These are phyloP conservation scores for Agastache rugosa DNA, from an alignment of 257 asterid species.

Conservation along the genomic window DNA sequence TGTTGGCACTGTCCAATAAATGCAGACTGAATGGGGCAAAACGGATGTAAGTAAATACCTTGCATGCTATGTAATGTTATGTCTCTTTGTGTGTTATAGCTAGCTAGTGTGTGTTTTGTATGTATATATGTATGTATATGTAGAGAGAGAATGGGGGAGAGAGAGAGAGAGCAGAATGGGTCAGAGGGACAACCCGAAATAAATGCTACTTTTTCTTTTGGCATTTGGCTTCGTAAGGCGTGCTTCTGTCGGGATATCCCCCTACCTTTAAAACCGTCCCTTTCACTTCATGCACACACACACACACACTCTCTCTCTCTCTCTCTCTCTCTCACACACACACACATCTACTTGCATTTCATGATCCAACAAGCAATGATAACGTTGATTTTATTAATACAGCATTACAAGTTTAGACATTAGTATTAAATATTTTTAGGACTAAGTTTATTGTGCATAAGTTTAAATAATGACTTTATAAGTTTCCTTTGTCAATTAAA, in stretches of 20 bases:
- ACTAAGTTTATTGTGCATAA: too few relatives aligned
- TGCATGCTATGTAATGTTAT: slow-evolving; percentile 42
- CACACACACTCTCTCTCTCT: not conserved
- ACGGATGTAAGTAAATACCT: slow-evolving; percentile 44
- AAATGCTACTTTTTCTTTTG: slow-evolving; percentile 68
- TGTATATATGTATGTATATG: not conserved
- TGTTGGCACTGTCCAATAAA: slow-evolving; percentile 72
- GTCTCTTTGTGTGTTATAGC: slow-evolving; percentile 28
- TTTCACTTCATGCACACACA: slow-evolving; percentile 52
- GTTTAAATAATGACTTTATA: too few relatives aligned
- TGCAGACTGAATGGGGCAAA: slow-evolving; percentile 48
- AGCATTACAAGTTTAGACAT: too few relatives aligned
- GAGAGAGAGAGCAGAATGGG: slow-evolving; percentile 20
- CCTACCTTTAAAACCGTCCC: slow-evolving; percentile 71
- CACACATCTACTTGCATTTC: not conserved
- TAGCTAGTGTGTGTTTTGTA: slow-evolving; percentile 15
- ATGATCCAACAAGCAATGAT: slow-evolving; percentile 1
- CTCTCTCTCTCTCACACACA: not conserved
- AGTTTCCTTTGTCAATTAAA: too few relatives aligned
- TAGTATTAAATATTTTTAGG: too few relatives aligned
- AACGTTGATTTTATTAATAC: not conserved
- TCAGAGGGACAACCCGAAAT: slow-evolving; percentile 99
- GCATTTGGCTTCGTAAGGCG: slow-evolving; percentile 67
- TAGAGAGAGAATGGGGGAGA: not conserved
- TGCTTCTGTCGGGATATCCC: slow-evolving; percentile 88